A percentile compares a stretch with the other conserved stretches of the same genome.
These are phyloP conservation scores for Hypoxylon subgilvum DNA, from an alignment of 495 filamentous ascomycete species.

Conservation along the genomic window DNA sequence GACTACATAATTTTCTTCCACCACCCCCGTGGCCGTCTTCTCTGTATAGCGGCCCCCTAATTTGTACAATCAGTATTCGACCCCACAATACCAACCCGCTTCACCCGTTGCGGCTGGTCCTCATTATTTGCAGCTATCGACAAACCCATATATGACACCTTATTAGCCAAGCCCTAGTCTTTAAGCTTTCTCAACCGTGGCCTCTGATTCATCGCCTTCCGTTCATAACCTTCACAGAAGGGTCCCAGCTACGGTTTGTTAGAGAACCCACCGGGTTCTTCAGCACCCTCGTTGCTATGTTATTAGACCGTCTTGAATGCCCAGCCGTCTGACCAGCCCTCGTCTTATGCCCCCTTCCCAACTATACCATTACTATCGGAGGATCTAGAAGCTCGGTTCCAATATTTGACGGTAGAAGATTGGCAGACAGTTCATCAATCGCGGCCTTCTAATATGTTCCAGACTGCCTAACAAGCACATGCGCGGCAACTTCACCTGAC, in stretches of 20 bases:
- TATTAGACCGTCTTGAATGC: background rate
- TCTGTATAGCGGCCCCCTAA: background rate
- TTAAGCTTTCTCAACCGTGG: background rate
- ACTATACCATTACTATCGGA: background rate
- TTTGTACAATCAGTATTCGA: background rate
- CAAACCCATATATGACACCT: background rate
- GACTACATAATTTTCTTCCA: constrained; percentile 14
- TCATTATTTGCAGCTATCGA: background rate
- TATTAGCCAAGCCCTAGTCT: background rate
- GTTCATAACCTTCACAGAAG: background rate
- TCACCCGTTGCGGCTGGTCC: background rate
- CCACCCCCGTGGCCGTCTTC: constrained; percentile 25
- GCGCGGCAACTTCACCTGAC: background rate
- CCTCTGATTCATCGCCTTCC: background rate
- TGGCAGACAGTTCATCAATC: background rate
- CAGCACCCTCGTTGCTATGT: background rate
- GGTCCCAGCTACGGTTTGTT: background rate
- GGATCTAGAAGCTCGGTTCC: constrained; percentile 3
- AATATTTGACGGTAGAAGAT: constrained; percentile 3
- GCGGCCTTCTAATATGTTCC: background rate
- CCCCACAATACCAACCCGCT: background rate
- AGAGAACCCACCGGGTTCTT: background rate
- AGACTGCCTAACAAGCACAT: background rate
- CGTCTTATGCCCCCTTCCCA: background rate
- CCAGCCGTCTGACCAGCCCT: background rate